Base-by-base conservation (phyloP, 2,329 filamentous ascomycete species). In the Trichophyton equinum region DNA sequence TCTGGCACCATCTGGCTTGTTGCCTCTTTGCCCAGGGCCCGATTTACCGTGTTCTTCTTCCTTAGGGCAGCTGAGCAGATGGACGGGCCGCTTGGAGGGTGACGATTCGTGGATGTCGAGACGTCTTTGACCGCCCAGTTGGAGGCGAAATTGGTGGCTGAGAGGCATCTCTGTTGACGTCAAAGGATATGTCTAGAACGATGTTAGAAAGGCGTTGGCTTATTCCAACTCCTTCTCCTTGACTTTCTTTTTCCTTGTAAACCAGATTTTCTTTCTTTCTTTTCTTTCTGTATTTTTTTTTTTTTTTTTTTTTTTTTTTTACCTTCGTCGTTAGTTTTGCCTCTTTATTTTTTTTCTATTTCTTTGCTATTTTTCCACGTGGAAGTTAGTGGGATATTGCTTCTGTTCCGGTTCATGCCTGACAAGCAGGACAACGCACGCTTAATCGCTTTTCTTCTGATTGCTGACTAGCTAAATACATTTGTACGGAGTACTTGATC, bases 381-480 rank as follows among this genome's bases (percentile, higher is more conserved):
- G 49, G 49, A 53, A 53, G 25, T 53, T 53, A 53, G 49, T 22
- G 49, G 13, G 15, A 33, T 53, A 33, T 53, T 53, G 22, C 49
- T 53, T 53, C 49, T 53, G 49, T 30, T 53, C 22, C 49, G 13
- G 49, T 30, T 53, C 49, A 53, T 53, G 49, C 33, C 49, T 33
- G 49, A 53, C 49, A 53, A 53, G 49, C 49, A 53, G 49, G 49
- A 53, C 49, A 53, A 53, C 49, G 49, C 49, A 53, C 22, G 49
- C 49, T 53, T 53, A 53, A 53, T 53, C 30, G 33, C 11, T 30
- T 38, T 20, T 18, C 40, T 15, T 44, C n/a, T 25, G 49, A 33
- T 53, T 25, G 22, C n/a, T 30, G 22, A 25, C 49, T 53, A 53
- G 49, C 49, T 53, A 53, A 25, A 53, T 53, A 53, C 49, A 53